Percentiles rank a stretch among this genome's conserved stretches.
phyloP scores from a whole-genome alignment of 306 rosid genomes.

The Lathyrus sativus region DNA sequence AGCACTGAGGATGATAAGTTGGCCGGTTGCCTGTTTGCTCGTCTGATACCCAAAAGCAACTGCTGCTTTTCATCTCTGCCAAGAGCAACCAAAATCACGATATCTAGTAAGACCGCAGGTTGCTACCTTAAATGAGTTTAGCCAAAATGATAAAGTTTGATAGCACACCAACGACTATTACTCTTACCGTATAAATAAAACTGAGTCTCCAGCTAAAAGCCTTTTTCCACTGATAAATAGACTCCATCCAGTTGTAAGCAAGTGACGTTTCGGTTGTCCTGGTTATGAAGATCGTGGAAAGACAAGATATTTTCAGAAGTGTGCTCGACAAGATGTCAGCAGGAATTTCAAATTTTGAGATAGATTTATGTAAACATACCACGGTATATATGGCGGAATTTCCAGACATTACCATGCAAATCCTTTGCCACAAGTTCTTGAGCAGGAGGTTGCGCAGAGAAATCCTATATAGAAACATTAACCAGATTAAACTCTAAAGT shows the following conservation, averaged over 20 bases:
- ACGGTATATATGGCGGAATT: conserved; percentile 92
- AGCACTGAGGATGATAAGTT: conserved; percentile 84
- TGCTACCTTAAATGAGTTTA: conserved; percentile 11
- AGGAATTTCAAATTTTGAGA: neutral
- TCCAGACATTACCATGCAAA: conserved; percentile 86
- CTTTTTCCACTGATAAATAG: conserved; percentile 89
- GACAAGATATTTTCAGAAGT: conserved; percentile 24
- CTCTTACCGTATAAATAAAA: conserved; percentile 78
- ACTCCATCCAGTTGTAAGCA: conserved; percentile 99
- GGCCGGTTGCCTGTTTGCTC: conserved; percentile 89
- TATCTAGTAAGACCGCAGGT: neutral
- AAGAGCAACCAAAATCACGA: conserved; percentile 27
- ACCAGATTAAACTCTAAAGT: conserved; percentile 34
- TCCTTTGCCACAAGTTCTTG: conserved; percentile 91
- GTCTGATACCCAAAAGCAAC: conserved; percentile 92
- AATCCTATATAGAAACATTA: conserved; percentile 57
- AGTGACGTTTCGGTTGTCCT: conserved; percentile 99
- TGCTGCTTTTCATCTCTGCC: conserved; percentile 93
- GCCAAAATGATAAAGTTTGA: conserved; percentile 19
- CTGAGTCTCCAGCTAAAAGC: conserved; percentile 94
- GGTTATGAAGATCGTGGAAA: conserved; percentile 4
- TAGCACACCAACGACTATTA: neutral
- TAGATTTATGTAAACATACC: conserved; percentile 50
- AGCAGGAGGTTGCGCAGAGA: conserved; percentile 91
- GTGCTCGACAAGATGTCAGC: neutral